Evolutionary conservation across 306 rosid genomes (phyloP).

Genomic region (Cicer arietinum): DNA sequence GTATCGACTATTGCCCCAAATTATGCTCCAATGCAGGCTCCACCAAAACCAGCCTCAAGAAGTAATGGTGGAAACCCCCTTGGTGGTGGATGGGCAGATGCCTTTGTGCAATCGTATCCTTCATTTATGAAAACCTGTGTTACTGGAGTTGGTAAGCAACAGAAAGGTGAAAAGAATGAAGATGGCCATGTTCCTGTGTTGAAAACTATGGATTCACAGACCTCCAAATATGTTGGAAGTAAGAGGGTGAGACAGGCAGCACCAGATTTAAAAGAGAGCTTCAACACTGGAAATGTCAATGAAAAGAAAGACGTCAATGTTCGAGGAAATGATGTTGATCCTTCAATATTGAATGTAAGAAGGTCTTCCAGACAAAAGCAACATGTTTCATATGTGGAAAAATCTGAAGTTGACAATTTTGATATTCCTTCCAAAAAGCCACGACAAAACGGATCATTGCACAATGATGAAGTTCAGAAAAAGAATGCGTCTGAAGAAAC

Average conservation of each 20-base stretch:
- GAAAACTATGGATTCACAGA: slow-evolving; percentile 44
- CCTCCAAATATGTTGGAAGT: slow-evolving; percentile 52
- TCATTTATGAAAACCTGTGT: slow-evolving; percentile 44
- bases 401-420: slow-evolving; percentile 44
- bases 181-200: slow-evolving; percentile 42
- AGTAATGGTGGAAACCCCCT: slow-evolving; percentile 32
- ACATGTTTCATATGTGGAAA: slow-evolving; percentile 54
- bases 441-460: slow-evolving; percentile 40
- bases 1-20: slow-evolving; percentile 35
- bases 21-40: slow-evolving; percentile 37
- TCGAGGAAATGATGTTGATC: slow-evolving; percentile 44
- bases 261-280: slow-evolving; percentile 48
- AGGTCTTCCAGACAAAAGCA: slow-evolving; percentile 70
- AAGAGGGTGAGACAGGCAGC: slow-evolving; percentile 60
- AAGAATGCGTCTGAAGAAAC: slow-evolving; percentile 48
- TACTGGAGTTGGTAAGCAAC: slow-evolving; percentile 44
- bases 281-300: slow-evolving; percentile 34
- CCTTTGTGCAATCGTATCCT: not conserved
- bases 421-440: slow-evolving; percentile 53
- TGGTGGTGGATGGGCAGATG: slow-evolving; percentile 8
- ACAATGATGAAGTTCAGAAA: slow-evolving; percentile 44
- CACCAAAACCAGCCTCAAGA: slow-evolving; percentile 32
- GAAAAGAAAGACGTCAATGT: slow-evolving; percentile 37
- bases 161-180: slow-evolving; percentile 46
- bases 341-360: slow-evolving; percentile 50